phyloP scores from a whole-genome alignment of 2,329 filamentous ascomycete genomes.

The Beauveria asiatica region DNA sequence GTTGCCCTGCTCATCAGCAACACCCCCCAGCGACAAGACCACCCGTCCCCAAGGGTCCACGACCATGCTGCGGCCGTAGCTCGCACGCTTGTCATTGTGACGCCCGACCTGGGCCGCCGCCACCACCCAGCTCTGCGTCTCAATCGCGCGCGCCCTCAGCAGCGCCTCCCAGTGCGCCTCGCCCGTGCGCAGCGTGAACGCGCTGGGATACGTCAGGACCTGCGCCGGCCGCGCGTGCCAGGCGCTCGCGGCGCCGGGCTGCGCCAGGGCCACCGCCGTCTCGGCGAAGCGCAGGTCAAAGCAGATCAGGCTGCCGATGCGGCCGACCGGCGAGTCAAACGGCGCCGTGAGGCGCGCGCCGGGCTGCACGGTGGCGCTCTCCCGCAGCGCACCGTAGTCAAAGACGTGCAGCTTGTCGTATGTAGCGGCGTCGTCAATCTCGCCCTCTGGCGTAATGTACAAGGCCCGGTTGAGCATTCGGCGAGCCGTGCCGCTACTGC shows the following conservation, averaged over 20 bases:
- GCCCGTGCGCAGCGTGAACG: conserved; percentile 83
- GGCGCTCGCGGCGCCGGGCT: conserved; percentile 23
- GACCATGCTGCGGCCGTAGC: conserved; percentile 80
- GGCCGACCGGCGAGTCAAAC: conserved; percentile 65
- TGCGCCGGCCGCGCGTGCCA: conserved; percentile 46
- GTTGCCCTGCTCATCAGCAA: conserved; percentile 32
- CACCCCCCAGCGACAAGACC: conserved; percentile 53
- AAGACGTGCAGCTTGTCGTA: conserved; percentile 94
- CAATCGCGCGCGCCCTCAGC: conserved; percentile 72
- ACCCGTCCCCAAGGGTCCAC: conserved; percentile 82
- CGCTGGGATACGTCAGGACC: conserved; percentile 77
- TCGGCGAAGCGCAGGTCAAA: conserved; percentile 87
- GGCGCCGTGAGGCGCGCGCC: conserved; percentile 57
- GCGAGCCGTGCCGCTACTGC: conserved; percentile 11
- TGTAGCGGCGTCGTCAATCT: conserved; percentile 29
- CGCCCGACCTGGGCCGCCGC: conserved; percentile 72
- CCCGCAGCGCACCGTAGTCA: conserved; percentile 50
- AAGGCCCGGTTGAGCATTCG: conserved; percentile 44
- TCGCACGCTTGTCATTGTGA: conserved; percentile 66
- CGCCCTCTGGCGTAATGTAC: conserved; percentile 39
- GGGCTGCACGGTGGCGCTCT: conserved; percentile 55
- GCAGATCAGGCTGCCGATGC: conserved; percentile 74
- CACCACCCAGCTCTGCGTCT: conserved; percentile 80
- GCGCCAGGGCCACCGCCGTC: conserved; percentile 56
- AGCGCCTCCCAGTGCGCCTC: conserved; percentile 78